Evolutionary conservation across 495 filamentous ascomycete genomes (phyloP), one percentile per base, ranked within the genome.

Genomic region (Hyaloscypha variabilis): DNA sequence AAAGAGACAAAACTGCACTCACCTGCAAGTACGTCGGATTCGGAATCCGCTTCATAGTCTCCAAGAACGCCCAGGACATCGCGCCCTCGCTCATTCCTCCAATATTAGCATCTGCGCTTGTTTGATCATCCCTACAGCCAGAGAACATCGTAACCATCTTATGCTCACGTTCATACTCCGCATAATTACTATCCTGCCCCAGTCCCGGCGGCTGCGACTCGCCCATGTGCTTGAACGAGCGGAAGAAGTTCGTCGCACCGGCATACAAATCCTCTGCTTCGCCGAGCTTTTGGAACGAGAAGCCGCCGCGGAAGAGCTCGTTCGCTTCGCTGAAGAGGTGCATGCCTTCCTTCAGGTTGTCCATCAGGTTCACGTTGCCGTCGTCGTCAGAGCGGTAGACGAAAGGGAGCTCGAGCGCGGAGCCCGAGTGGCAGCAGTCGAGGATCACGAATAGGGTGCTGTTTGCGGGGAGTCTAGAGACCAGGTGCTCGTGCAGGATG

Each of bases 381-480:
- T 85, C 77, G 31, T 77, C 78, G 69, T 86, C 83, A 13, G 77
- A 77, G 8, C 77, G 77, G 71, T 82, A 88, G 24, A 87, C 81
- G 65, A 80, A 87, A 4, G 85, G 85, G 0, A 88, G 74, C 65
- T 88, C 85, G 62, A 85, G 75, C 0, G 83, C 85, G 0, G 83
- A 85, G 59, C 85, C 85, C 10, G 82, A 85, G 68, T 88, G 85
- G 71, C 85, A 88, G 75, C 85, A 88, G 68, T 88, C 85, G 64
- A 88, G 81, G 36, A 88, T 72, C 58, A 87, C 79, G 66, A 83
- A 83, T 23, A 88, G 77, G 6, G 80, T 80, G 59, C 78, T 80
- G 14, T 69, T 78, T 0, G 83, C 77, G 25, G 80, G 77, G 72
- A 88, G 73, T 10, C 77, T 73, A 1, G 81, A 80, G 53, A 88